Percentiles rank a stretch among this genome's conserved stretches.
phyloP scores from a whole-genome alignment of 2,329 filamentous ascomycete genomes.

The Aspergillus sp. region DNA sequence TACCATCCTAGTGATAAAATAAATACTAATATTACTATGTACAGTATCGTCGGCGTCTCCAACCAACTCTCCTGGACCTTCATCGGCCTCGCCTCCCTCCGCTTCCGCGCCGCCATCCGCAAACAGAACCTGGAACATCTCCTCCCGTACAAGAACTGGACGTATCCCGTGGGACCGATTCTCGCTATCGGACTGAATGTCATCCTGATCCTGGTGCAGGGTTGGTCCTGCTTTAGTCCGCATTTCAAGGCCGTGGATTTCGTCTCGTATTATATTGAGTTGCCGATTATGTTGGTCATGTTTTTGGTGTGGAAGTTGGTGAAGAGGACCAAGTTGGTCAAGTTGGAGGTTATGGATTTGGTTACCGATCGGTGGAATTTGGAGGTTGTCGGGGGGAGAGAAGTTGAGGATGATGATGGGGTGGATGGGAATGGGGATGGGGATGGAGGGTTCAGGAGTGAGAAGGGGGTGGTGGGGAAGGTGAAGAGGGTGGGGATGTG shows the following conservation, averaged over 20 bases:
- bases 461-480: constrained; percentile 23
- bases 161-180: constrained; percentile 64
- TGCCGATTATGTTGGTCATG: constrained; percentile 61
- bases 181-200: constrained; percentile 59
- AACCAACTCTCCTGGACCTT: constrained; percentile 66
- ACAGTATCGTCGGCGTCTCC: constrained; percentile 66
- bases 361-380: constrained; percentile 48
- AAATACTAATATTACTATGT: too few relatives aligned
- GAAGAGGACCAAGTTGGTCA: constrained; percentile 50
- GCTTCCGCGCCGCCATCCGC: constrained; percentile 61
- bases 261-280: constrained; percentile 64
- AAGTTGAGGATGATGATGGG: constrained; percentile 29
- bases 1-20: too few relatives aligned
- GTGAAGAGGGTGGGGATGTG: constrained; percentile 40
- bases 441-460: constrained; percentile 9
- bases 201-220: constrained; percentile 64
- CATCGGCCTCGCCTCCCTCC: constrained; percentile 65
- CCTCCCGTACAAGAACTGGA: constrained; percentile 67
- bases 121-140: constrained; percentile 62
- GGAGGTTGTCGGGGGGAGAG: constrained; percentile 5
- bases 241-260: constrained; percentile 61
- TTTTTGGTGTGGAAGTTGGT: constrained; percentile 60
- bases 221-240: constrained; percentile 62
- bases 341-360: constrained; percentile 53
- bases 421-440: constrained; percentile 30